A percentile compares a stretch with the other conserved stretches of the same genome.
These are phyloP conservation scores for Amylocystis lapponica DNA, from an alignment of 768 basidiomycete species.

Conservation along the genomic window DNA sequence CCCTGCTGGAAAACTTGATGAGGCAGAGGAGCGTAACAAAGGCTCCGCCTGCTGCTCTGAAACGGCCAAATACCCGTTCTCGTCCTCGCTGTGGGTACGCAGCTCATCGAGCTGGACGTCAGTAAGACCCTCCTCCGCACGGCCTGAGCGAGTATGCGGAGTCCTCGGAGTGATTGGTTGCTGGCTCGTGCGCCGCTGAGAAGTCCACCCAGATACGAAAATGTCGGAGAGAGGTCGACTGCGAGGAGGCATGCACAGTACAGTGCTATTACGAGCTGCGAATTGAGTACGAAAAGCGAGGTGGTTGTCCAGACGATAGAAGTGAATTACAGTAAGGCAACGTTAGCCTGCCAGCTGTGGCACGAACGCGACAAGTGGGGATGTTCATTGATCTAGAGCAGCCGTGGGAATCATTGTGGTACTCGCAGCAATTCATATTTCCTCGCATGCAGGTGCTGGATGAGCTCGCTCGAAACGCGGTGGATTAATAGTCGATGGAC, in stretches of 20 bases:
- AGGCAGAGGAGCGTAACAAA: slow-evolving; percentile 39
- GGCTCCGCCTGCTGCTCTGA: slow-evolving; percentile 14
- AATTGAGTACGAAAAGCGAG: no score
- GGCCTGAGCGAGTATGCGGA: slow-evolving; percentile 55
- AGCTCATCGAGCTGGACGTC: slow-evolving; percentile 42
- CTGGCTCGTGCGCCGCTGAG: slow-evolving; percentile 18
- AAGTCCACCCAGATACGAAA: slow-evolving; percentile 24
- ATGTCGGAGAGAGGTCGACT: slow-evolving; percentile 12
- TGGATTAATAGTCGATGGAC: no score
- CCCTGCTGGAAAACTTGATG: slow-evolving; percentile 31
- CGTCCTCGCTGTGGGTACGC: slow-evolving; percentile 27
- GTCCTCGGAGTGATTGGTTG: slow-evolving; percentile 47
- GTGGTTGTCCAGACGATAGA: no score
- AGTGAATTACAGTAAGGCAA: no score
- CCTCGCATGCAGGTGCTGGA: no score
- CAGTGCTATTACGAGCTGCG: no score
- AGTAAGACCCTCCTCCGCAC: slow-evolving; percentile 48
- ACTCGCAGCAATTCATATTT: no score
- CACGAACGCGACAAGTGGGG: no score
- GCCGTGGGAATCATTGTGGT: no score
- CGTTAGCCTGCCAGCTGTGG: no score
- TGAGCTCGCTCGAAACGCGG: no score
- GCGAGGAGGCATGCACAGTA: slow-evolving; percentile 5
- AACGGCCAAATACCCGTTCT: slow-evolving; percentile 8
- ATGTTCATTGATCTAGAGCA: no score